Evolutionary conservation across 2,329 filamentous ascomycete genomes (phyloP), one percentile per base, ranked within the genome.

Genomic region (Xylariales sp.): DNA sequence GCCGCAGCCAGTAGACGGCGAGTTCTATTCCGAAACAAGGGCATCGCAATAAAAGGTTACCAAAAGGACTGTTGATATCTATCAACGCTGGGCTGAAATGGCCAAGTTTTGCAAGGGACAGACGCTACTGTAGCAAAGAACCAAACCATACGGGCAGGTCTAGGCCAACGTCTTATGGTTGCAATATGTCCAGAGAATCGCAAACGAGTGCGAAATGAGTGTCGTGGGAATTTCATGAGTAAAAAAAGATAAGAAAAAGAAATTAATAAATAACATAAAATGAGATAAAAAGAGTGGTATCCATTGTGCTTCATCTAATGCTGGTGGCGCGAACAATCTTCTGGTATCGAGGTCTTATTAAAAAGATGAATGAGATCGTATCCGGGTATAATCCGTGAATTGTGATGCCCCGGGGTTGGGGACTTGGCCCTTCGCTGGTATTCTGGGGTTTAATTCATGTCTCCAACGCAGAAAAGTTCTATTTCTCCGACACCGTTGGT

Each of bases 401-500:
- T 49, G 14, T 16, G 23, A 18, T 43, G 46, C 49, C 39, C 23
- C 23, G 53, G 56, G 50, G 36, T 63, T 28, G 56, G 55, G 62
- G 46, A 65, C 12, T 64, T 36, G 64, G 30, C 14, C 28, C 12
- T 49, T 23, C n/a, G 50, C 57, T n/a, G 30, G 34, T 50, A 28
- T 9, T 30, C 36, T 48, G 50, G 50, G 23, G 34, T 45, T 74
- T 60, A 75, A 55, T 61, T 70, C 36, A 69, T 82, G 68, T 85
- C 85, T 77, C 88, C 83, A 72, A 90, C 84, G 81, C 93, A 95
- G 82, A 92, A 95, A 69, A 96, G 87, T 79, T 97, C 93, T 79
- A 97, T 97, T 84, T 97, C 94, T 72, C 93, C 94, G 50, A 97
- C 90, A 72, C 91, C 90, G 50, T 90, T 91, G 59, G 87, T 85